Evolutionary conservation across 495 filamentous ascomycete species (phyloP).

Genomic region (Zalerion maritima): DNA sequence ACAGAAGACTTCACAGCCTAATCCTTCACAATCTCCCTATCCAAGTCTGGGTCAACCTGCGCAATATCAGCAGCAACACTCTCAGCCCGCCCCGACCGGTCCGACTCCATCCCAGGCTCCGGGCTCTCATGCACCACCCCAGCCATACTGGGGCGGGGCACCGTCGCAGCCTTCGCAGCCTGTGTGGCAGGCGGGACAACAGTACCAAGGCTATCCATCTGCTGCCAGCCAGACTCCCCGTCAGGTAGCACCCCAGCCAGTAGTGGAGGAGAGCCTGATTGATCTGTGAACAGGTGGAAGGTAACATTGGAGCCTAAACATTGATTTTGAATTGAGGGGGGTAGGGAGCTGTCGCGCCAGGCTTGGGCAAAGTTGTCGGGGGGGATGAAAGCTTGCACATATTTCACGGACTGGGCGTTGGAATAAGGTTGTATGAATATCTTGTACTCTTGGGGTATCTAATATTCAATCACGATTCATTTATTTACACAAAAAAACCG

Average conservation of each 20-base stretch:
- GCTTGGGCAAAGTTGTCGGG: too few species aligned
- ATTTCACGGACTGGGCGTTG: too few species aligned
- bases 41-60: constrained; percentile 27
- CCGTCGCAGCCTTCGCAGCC: constrained; percentile 13
- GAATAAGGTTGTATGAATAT: too few species aligned
- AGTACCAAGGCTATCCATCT: constrained; percentile 30
- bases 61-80: constrained; percentile 26
- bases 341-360: too few species aligned
- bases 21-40: constrained; percentile 25
- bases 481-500: too few species aligned
- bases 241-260: constrained; percentile 45
- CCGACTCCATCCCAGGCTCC: constrained; percentile 26
- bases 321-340: constrained; percentile 4
- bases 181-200: constrained; percentile 18
- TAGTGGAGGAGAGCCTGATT: constrained; percentile 83
- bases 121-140: constrained; percentile 10
- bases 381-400: too few species aligned
- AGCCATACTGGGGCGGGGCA: constrained; percentile 10
- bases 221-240: constrained; percentile 33
- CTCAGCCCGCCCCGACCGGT: constrained; percentile 21
- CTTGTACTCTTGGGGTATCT: too few species aligned
- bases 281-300: constrained; percentile 40
- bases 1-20: constrained; percentile 17
- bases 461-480: too few species aligned
- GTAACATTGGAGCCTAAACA: neutral